Conservation (phyloP, 2,329 filamentous ascomycete genomes). For the Plenodomus biglobosus region DNA sequence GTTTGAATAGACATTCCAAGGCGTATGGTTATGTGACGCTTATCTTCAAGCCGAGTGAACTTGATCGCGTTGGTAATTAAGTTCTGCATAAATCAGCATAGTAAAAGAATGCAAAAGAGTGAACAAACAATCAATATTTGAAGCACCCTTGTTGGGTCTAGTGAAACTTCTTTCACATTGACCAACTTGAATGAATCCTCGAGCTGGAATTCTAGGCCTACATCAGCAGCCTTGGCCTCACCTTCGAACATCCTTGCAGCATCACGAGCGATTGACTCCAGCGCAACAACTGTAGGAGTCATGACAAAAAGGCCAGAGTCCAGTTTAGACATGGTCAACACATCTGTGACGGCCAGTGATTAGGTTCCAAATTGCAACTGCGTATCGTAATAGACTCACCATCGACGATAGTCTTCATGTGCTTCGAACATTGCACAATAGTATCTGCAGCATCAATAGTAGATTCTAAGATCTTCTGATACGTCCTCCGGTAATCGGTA, state of each 20-base stretch:
- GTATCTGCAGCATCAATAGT: conserved; percentile 45
- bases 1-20: conserved; percentile 35
- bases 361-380: background rate
- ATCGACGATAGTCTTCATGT: conserved; percentile 52
- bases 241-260: conserved; percentile 45
- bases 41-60: conserved; percentile 45
- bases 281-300: conserved; percentile 44
- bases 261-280: conserved; percentile 37
- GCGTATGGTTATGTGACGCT: conserved; percentile 41
- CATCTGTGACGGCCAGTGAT: conserved; percentile 24
- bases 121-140: conserved; percentile 36
- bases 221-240: conserved; percentile 36
- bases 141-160: conserved; percentile 47
- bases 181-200: conserved; percentile 43
- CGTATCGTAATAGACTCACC: conserved; percentile 14
- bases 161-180: conserved; percentile 40
- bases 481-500: conserved; percentile 9
- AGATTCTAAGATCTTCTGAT: conserved; percentile 18
- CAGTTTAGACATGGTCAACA: conserved; percentile 49
- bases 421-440: conserved; percentile 49
- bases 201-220: conserved; percentile 31
- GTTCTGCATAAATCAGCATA: conserved; percentile 9
- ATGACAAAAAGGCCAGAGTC: conserved; percentile 48
- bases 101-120: background rate
- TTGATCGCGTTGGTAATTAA: conserved; percentile 51